These are phyloP conservation scores for Tolypocladium paradoxum DNA, from an alignment of 2,329 filamentous ascomycete species.

Conservation along the genomic window DNA sequence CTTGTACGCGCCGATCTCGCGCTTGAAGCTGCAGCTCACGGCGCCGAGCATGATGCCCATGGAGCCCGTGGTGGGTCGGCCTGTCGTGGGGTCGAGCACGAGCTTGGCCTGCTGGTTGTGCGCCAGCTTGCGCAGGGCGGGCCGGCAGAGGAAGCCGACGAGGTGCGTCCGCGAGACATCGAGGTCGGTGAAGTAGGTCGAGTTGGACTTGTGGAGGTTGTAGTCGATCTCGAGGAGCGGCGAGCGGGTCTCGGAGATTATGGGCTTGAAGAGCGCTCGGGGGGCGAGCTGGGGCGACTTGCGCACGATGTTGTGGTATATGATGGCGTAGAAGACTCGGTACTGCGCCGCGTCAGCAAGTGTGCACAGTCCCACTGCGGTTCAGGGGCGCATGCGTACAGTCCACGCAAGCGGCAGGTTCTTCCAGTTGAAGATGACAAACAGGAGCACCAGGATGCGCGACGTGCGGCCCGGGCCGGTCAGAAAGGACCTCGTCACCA, in stretches of 20 bases:
- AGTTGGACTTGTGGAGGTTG: constrained; percentile 74
- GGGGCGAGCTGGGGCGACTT: constrained; percentile 39
- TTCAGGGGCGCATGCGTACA: constrained; percentile 32
- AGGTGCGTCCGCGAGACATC: constrained; percentile 76
- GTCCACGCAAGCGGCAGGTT: constrained; percentile 68
- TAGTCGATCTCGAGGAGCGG: constrained; percentile 74
- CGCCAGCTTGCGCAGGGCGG: constrained; percentile 14
- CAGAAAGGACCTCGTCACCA: constrained; percentile 30
- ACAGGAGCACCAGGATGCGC: constrained; percentile 40
- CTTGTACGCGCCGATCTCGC: constrained; percentile 60
- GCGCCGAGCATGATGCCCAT: constrained; percentile 60
- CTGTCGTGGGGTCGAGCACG: constrained; percentile 37
- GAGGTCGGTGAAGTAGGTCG: constrained; percentile 79
- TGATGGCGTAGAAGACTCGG: constrained; percentile 47
- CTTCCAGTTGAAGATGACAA: constrained; percentile 59
- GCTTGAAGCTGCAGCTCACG: constrained; percentile 62
- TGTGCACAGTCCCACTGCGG: neutral
- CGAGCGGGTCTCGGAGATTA: constrained; percentile 55
- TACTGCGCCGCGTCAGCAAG: constrained; percentile 26
- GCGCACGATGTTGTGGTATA: constrained; percentile 41
- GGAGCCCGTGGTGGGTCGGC: constrained; percentile 37
- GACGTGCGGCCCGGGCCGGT: constrained; percentile 43
- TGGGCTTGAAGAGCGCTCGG: constrained; percentile 60
- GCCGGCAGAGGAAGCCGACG: constrained; percentile 55
- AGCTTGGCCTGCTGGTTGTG: constrained; percentile 16